Base-by-base conservation (phyloP, 164 flowering plant species). In the Magnolia officinalis region DNA sequence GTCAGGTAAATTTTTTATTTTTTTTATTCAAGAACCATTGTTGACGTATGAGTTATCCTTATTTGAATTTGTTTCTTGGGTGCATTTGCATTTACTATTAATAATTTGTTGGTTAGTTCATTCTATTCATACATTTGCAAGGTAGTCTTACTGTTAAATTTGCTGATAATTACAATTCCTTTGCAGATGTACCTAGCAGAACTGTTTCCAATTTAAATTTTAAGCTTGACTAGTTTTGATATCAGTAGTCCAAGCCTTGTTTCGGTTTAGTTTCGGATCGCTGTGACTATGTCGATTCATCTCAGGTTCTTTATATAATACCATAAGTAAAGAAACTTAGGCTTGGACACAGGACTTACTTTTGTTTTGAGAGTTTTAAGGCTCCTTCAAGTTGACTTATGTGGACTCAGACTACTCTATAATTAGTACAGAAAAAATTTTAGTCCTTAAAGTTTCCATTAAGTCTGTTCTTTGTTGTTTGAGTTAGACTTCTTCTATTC, bases 1-100 rank as follows among this genome's bases (percentile, higher is more conserved):
- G 99, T 75, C 99, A 96, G 98, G 99, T 96, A 75, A 83, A 26
- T 26, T 26, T 26, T 26, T 77, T 84, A n/a, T 49, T 24, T 73
- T 55, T 55, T 16, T 37, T 4, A 26, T 69, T 73, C 70, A 29
- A 24, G 9, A 23, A 45, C 20, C 73, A 59, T 63, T 63, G n/a
- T 67, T 21, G 52, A 26, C 74, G 45, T 37, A 37, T 37, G 45
- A 37, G 20, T 21, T 68, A 31, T 16, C 71, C 19, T 29, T 8
- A 24, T 65, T 23, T 31, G 18, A 68, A 31, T 68, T 18, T 66
- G 24, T 21, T 66, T 66, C 29, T 6, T 26, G 13, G n/a, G 69
- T 66, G 24, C 21, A 24, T 20, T 21, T 66, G 69, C 21, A 26
- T 21, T 66, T 24, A 21, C 4, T 9, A 66, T 23, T 24, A 21